A percentile compares a stretch with the other conserved stretches of the same genome.
phyloP scores from a whole-genome alignment of 208 protist genomes.

The Angomonas deanei region DNA sequence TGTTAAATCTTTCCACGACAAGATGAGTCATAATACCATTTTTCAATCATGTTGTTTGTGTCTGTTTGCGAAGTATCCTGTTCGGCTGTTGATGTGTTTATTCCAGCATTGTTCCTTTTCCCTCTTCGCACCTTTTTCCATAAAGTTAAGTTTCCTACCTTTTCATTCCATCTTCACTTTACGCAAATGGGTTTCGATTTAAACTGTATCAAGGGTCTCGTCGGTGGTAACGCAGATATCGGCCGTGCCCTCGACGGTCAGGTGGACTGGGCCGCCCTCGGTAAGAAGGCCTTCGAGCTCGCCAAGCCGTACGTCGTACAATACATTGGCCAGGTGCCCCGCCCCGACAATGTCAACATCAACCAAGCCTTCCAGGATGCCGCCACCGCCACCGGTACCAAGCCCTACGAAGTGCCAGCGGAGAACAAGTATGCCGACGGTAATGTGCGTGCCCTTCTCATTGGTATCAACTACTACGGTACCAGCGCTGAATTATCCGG shows the following conservation, averaged over 20 bases:
- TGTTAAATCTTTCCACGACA: too few species aligned
- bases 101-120: too few species aligned
- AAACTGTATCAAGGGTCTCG: slow-evolving; percentile 27
- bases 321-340: slow-evolving; percentile 37
- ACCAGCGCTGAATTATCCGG: slow-evolving; percentile 43
- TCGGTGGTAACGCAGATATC: slow-evolving; percentile 5
- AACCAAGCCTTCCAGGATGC: slow-evolving; percentile 45
- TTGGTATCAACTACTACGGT: slow-evolving; percentile 80
- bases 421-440: slow-evolving; percentile 15
- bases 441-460: slow-evolving; percentile 37
- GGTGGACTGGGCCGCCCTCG: slow-evolving; percentile 27
- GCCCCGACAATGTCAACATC: slow-evolving; percentile 32
- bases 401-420: slow-evolving; percentile 33
- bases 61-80: too few species aligned
- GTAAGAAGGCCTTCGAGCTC: slow-evolving; percentile 28
- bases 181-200: slow-evolving; percentile 36
- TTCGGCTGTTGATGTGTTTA: too few species aligned
- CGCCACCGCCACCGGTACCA: slow-evolving; percentile 14
- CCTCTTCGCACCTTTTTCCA: too few species aligned
- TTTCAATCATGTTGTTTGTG: too few species aligned
- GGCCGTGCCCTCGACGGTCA: slow-evolving; percentile 19
- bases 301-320: slow-evolving; percentile 44
- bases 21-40: too few species aligned
- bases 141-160: too few species aligned
- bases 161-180: too few species aligned